Base-by-base conservation (phyloP, 139 green algal species). In the Trebouxia sp. region DNA sequence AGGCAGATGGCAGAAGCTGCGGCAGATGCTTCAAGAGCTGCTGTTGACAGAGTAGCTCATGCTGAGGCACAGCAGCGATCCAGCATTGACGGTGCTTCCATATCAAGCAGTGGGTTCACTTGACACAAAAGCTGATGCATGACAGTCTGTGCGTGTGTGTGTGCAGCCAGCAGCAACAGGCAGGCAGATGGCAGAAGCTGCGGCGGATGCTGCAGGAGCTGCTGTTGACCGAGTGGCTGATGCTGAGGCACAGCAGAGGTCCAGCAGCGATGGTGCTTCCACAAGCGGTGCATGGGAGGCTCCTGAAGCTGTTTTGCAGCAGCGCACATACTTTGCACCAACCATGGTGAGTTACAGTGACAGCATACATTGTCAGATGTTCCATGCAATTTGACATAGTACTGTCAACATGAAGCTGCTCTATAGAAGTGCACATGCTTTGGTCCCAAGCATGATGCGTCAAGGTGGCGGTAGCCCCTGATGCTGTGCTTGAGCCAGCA, bases 321-420 rank as follows among this genome's bases (percentile, higher is more conserved):
- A 95, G 51, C 85, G 94, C 5, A 87, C 84, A 1, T 97, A 96
- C 84, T 97, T 97, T 76, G 82, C 80, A 6, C 65, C 89, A 0
- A 89, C 91, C 12, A 82, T 95, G 69, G 65, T 83, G 42, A 48
- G 45, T 28, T n/a, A n/a, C n/a, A n/a, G n/a, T n/a, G n/a, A n/a
- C n/a, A n/a, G n/a, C n/a, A n/a, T n/a, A n/a, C n/a, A n/a, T n/a
- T n/a, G n/a, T n/a, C n/a, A n/a, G n/a, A n/a, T n/a, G n/a, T n/a
- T n/a, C n/a, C n/a, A n/a, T n/a, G n/a, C n/a, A n/a, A n/a, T n/a
- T n/a, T n/a, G n/a, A n/a, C n/a, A n/a, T n/a, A n/a, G n/a, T n/a
- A n/a, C n/a, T n/a, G n/a, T n/a, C n/a, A n/a, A n/a, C n/a, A n/a
- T n/a, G n/a, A n/a, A n/a, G n/a, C n/a, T n/a, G n/a, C n/a, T n/a